Evolutionary conservation across 2,329 filamentous ascomycete species (phyloP).

Genomic region (Pseudogymnoascus sp.): DNA sequence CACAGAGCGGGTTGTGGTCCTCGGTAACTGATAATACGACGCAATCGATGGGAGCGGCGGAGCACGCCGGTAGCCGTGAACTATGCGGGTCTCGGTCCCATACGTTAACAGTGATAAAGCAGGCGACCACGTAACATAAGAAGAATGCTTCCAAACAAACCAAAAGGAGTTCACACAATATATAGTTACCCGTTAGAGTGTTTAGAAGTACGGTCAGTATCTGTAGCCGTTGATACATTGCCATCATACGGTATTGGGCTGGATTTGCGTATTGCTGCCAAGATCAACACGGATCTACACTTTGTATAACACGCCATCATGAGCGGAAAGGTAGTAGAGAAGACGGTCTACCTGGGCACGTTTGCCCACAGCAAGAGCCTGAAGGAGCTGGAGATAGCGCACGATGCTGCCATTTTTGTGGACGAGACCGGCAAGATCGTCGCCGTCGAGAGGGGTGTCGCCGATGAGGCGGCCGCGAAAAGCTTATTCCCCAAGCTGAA

Average conservation of each 20-base stretch:
- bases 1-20: background rate
- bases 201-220: background rate
- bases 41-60: background rate
- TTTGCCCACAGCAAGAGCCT: slow-evolving; percentile 51
- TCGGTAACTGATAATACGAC: background rate
- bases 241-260: background rate
- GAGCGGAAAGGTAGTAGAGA: slow-evolving; percentile 15
- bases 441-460: slow-evolving; percentile 20
- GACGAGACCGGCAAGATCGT: slow-evolving; percentile 44
- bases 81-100: background rate
- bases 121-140: background rate
- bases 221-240: slow-evolving; percentile 1
- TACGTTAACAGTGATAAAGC: background rate
- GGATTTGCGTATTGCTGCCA: background rate
- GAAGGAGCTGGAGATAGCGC: slow-evolving; percentile 40
- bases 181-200: slow-evolving; percentile 2
- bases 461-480: slow-evolving; percentile 29
- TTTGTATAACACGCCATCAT: slow-evolving; percentile 9
- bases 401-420: slow-evolving; percentile 41
- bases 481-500: slow-evolving; percentile 26
- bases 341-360: slow-evolving; percentile 47
- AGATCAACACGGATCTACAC: background rate
- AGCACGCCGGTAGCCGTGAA: slow-evolving; percentile 1
- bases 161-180: slow-evolving; percentile 3
- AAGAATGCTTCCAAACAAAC: background rate